Evolutionary conservation across 1,284 basidiomycete species (phyloP).

Genomic region (Tylopilus sp.): DNA sequence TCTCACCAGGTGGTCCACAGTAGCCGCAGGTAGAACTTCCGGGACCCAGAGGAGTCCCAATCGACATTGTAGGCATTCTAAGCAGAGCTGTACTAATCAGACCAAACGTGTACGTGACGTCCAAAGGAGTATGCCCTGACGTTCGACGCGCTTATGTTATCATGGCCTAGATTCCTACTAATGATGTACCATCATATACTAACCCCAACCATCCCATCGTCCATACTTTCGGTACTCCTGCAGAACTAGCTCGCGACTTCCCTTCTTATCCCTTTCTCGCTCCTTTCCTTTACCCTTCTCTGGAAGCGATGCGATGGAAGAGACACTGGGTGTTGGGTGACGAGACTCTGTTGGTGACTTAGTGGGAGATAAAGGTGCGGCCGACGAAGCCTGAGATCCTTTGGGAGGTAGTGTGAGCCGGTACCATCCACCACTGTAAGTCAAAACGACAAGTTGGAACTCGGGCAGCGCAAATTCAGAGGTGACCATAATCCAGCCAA

Average conservation of each 20-base stretch:
- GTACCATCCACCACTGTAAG: constrained; percentile 95
- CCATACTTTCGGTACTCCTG: constrained; percentile 85
- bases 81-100: background rate
- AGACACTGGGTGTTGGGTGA: constrained; percentile 63
- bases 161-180: background rate
- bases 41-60: constrained; percentile 43
- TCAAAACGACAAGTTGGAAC: constrained; percentile 86
- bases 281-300: constrained; percentile 74
- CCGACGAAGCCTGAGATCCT: constrained; percentile 33
- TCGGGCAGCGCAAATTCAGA: constrained; percentile 55
- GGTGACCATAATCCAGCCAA: constrained; percentile 83
- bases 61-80: constrained; percentile 39
- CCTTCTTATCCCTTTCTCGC: constrained; percentile 66
- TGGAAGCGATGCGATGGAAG: constrained; percentile 58
- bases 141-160: background rate
- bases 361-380: constrained; percentile 53
- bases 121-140: background rate
- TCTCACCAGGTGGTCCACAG: constrained; percentile 50
- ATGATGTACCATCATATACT: constrained; percentile 22
- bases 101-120: background rate
- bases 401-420: constrained; percentile 77
- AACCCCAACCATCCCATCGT: constrained; percentile 88
- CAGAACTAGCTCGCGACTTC: constrained; percentile 72
- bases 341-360: constrained; percentile 50
- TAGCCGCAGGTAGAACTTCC: constrained; percentile 53